Evolutionary conservation across 129 eudicot genomes (phyloP), one percentile per base, ranked within the genome.

Genomic region (Solidago caesia): DNA sequence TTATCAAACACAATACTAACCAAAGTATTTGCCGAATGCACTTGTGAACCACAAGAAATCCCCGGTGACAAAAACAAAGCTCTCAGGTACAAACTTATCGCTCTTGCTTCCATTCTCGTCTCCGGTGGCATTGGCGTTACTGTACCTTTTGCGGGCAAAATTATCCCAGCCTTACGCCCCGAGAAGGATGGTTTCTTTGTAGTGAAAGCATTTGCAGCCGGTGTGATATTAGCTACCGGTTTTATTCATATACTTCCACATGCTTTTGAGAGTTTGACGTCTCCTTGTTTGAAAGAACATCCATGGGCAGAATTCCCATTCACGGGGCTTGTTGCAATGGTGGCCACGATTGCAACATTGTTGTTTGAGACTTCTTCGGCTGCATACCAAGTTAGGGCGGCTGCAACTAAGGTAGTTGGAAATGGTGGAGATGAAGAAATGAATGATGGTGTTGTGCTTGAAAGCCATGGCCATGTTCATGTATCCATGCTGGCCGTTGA

Each of bases 161-260:
- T 60, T 2, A 25, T 82, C 15, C 80, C 80, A 16, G 72, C 70
- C 0, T 16, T 85, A 49, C 29, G 21, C 61, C 61, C 61, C 11
- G 29, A 56, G 7, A 56, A 56, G 8, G 72, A 78, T 7, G 26
- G 67, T 13, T 85, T 85, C 67, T 82, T 82, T 49, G 8, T 85
- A 0, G 64, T 85, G 21, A 85, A 85, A 64, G 77, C 86, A 6
- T 85, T 85, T 53, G 87, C 86, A 2, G 86, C 89, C 0, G 89
- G 89, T 9, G 85, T 85, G 9, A 85, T 85, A 33, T 53, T 85
- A 57, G 81, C 89, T 6, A 85, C 86, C 1, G 89, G 86, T 8
- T 85, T 77, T 60, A 71, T 85, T 13, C 89, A 85, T 72, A 77
- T 85, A n/a, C 77, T 85, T 16, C 87, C 87, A 0, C 84, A 85